Conservation (phyloP, 1,284 basidiomycete genomes). For the Boletus sp. region DNA sequence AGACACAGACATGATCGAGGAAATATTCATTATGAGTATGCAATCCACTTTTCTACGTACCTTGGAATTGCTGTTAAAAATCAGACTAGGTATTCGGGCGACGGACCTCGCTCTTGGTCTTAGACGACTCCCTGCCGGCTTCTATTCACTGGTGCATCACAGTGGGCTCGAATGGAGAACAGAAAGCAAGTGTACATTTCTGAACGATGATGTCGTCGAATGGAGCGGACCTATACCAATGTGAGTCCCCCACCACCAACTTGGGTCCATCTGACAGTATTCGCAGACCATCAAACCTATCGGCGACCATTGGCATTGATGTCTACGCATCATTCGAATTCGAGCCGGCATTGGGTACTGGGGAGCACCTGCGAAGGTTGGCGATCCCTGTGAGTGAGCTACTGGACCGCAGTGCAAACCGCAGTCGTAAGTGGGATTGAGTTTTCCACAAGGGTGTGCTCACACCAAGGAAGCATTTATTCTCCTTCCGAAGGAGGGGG, state of each 20-base stretch:
- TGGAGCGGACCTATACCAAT: not conserved
- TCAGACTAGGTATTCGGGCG: not conserved
- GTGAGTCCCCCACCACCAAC: not conserved
- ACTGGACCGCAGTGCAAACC: too few relatives aligned
- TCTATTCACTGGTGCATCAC: not conserved
- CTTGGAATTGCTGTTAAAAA: not conserved
- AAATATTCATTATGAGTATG: not conserved
- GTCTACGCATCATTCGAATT: not conserved
- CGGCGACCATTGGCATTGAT: not conserved
- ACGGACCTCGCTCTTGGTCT: not conserved
- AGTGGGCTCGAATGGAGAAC: slow-evolving; percentile 2
- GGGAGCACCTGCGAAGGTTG: not conserved
- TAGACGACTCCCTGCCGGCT: not conserved
- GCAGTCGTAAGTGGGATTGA: not conserved
- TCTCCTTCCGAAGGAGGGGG: not conserved
- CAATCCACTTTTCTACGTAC: not conserved
- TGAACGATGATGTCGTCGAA: not conserved
- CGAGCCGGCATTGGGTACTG: not conserved
- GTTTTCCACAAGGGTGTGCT: not conserved
- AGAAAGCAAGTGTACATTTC: not conserved
- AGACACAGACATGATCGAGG: not conserved
- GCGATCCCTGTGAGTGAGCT: too few relatives aligned
- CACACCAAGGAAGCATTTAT: not conserved
- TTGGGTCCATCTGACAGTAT: not conserved
- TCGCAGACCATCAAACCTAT: not conserved